Percentiles rank a stretch among this genome's conserved stretches.
These are phyloP conservation scores for Sabuloglossum arenarium DNA, from an alignment of 495 filamentous ascomycete genomes.

Conservation along the genomic window DNA sequence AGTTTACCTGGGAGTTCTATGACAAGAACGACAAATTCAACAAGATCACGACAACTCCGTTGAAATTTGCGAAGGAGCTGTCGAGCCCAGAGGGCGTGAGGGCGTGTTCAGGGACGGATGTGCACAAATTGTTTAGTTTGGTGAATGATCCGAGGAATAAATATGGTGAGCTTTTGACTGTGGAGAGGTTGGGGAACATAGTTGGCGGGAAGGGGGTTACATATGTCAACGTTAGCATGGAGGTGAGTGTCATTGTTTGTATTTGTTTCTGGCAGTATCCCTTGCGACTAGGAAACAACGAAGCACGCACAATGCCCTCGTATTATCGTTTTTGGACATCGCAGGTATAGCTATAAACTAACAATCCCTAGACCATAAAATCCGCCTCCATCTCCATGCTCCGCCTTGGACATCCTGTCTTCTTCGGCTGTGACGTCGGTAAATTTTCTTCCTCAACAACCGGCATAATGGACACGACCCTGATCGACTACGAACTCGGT, in stretches of 20 bases:
- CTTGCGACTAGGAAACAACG: slow-evolving; percentile 31
- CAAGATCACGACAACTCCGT: slow-evolving; percentile 38
- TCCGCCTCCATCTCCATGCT: slow-evolving; percentile 57
- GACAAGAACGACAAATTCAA: slow-evolving; percentile 41
- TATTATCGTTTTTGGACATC: too few species aligned
- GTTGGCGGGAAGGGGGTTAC: slow-evolving; percentile 45
- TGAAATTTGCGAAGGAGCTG: slow-evolving; percentile 42
- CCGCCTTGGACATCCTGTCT: slow-evolving; percentile 50
- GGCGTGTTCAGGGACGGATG: slow-evolving; percentile 28
- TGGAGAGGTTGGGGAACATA: slow-evolving; percentile 60
- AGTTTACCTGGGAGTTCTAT: slow-evolving; percentile 59
- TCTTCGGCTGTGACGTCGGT: slow-evolving; percentile 77
- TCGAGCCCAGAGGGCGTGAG: slow-evolving; percentile 22
- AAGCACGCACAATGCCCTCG: too few species aligned
- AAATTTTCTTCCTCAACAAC: slow-evolving; percentile 42
- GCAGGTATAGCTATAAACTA: too few species aligned
- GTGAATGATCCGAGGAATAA: slow-evolving; percentile 68
- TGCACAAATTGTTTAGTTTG: slow-evolving; percentile 47
- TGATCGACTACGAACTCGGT: slow-evolving; percentile 57
- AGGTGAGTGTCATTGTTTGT: slow-evolving; percentile 13
- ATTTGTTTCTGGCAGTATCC: slow-evolving; percentile 2
- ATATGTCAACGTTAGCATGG: slow-evolving; percentile 68
- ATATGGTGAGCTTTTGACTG: slow-evolving; percentile 47
- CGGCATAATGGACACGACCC: slow-evolving; percentile 58
- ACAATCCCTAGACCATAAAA: too few species aligned